These are phyloP conservation scores for Wallacemonas rigidus DNA, from an alignment of 208 protist genomes.

Conservation along the genomic window DNA sequence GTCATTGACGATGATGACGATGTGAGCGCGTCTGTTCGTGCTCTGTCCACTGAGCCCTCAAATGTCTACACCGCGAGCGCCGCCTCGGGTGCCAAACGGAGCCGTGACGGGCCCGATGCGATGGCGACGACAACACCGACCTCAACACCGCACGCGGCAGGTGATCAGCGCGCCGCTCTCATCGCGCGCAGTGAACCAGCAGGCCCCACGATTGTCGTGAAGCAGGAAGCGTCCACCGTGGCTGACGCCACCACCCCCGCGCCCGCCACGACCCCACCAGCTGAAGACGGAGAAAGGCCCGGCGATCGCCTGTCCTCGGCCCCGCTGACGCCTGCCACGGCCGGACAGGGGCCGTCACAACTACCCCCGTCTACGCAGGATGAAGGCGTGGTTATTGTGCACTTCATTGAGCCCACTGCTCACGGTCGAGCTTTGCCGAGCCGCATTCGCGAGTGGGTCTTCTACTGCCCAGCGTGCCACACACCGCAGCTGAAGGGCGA, in stretches of 20 bases:
- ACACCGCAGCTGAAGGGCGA: slow-evolving; percentile 61
- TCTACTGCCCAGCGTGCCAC: slow-evolving; percentile 68
- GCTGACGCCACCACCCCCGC: not conserved
- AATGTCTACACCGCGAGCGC: too few relatives aligned
- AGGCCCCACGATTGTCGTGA: slow-evolving; percentile 11
- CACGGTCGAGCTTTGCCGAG: slow-evolving; percentile 56
- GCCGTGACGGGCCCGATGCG: not conserved
- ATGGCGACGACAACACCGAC: not conserved
- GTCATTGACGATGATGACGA: slow-evolving; percentile 44
- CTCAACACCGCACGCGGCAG: not conserved
- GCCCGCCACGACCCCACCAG: not conserved
- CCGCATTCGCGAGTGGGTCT: slow-evolving; percentile 71
- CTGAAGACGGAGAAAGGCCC: not conserved
- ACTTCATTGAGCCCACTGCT: slow-evolving; percentile 46
- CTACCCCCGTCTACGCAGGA: slow-evolving; percentile 34
- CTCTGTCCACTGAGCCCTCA: too few relatives aligned
- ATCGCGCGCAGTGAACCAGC: not conserved
- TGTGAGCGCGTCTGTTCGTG: slow-evolving; percentile 4
- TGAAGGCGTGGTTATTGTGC: slow-evolving; percentile 64
- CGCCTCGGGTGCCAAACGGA: not conserved
- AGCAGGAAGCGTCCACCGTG: slow-evolving; percentile 7
- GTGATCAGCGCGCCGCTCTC: not conserved
- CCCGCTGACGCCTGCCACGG: not conserved
- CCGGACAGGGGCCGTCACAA: slow-evolving; percentile 14
- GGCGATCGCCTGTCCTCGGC: not conserved